phyloP scores from a whole-genome alignment of 768 basidiomycete genomes.

The Rossbeevera mucosa region DNA sequence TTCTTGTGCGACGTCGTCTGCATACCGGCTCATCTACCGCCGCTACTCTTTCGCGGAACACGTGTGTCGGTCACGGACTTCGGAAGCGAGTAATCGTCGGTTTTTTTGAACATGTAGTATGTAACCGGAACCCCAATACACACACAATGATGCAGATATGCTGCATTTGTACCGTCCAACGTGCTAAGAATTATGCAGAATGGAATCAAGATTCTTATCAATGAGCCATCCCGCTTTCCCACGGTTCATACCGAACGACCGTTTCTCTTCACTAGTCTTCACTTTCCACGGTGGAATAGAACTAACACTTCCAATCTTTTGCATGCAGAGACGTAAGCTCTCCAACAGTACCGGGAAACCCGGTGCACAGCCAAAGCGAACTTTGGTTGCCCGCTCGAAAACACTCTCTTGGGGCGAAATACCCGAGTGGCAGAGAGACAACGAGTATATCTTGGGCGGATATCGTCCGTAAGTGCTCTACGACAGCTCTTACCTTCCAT shows the following conservation, averaged over 20 bases:
- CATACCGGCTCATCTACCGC: not conserved
- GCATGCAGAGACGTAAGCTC: constrained; percentile 12
- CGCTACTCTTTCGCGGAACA: constrained; percentile 3
- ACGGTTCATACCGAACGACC: not conserved
- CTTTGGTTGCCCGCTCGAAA: not conserved
- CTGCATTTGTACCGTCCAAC: constrained; percentile 18
- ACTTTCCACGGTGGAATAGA: not conserved
- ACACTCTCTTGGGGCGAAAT: constrained; percentile 55
- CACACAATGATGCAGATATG: constrained; percentile 7
- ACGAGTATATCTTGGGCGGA: constrained; percentile 65
- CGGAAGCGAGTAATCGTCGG: constrained; percentile 22
- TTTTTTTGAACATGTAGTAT: constrained; percentile 13
- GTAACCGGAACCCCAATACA: constrained; percentile 14
- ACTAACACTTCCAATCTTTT: constrained; percentile 2
- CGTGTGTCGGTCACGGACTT: constrained; percentile 13
- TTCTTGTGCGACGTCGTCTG: not conserved
- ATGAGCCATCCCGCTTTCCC: constrained; percentile 14
- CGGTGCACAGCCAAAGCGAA: not conserved
- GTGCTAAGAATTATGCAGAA: constrained; percentile 11
- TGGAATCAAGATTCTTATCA: constrained; percentile 23
- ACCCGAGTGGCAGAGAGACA: constrained; percentile 68
- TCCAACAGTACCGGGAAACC: constrained; percentile 8
- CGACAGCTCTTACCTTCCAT: not conserved
- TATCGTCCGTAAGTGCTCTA: constrained; percentile 55
- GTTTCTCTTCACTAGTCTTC: not conserved